Base-by-base conservation (phyloP, 176 grass and related monocot species). In the Ensete ventricosum region DNA sequence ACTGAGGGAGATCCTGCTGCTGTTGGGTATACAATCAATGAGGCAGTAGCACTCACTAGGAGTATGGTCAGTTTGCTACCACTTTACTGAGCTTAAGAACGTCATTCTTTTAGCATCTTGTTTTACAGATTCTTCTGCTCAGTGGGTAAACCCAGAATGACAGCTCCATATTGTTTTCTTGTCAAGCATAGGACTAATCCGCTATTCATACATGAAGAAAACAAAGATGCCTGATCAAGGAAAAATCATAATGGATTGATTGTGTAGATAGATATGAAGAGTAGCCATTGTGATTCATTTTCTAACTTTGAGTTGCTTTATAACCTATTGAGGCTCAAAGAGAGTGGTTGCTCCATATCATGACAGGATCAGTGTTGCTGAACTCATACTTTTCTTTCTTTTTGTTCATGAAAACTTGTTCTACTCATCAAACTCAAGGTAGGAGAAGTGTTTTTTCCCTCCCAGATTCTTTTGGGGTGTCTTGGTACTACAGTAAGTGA, bases 21-120 rank as follows among this genome's bases (percentile, higher is more conserved):
- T 84, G 60, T 91, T 79, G 95, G 95, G 62, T 98, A 98, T 80
- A 93, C 94, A 64, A 98, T 98, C 50, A 91, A 89, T 64, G 94
- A 93, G 81, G 84, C 90, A 83, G 73, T 93, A 79, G 73, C 88
- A 82, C 94, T 98, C 78, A 85, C 80, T 53, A 87, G 95, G 75
- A 98, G 95, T 85, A 87, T 91, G 90, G 95, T 98, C 85, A 76
- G 90, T 84, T 88, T 57, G 53, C 25, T 77, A 49, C 14, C 29
- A 50, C 50, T 53, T 29, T 43, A 4, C 53, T 50, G 27, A 24
- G 10, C 16, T 6, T 69, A 8, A 24, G 48, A 69, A 17, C 59
- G 12, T 19, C 8, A 57, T 43, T 64, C 7, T 64, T 48, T 25
- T 48, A 17, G 73, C 73, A 58, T 75, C 14, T 60, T 48, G 13